Base-by-base conservation (phyloP, 2,329 filamentous ascomycete genomes). In the Neonectria coccinea region DNA sequence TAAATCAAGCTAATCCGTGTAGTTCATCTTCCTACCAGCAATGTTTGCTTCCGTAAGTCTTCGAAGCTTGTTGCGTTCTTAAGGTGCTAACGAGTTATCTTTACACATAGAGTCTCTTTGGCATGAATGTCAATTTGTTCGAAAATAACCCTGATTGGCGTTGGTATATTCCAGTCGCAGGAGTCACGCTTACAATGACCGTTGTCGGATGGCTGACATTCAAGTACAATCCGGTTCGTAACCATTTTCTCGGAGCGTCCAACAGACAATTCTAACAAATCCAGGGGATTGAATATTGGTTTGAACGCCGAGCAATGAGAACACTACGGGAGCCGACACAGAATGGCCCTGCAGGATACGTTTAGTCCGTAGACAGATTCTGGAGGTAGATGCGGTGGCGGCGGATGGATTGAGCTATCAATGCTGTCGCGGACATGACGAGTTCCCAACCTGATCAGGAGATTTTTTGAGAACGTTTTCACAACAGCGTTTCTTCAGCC, bases 31-130 rank as follows among this genome's bases (percentile, higher is more conserved):
- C 11, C 8, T 31, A n/a, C 25, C 45, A 2, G 45, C 25, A 29
- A 48, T 48, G 25, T 48, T 48, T 10, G 45, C 45, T n/a, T 48
- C 45, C 8, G 45, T 48, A 5, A 31, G 45, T 16, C 41, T 44
- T 22, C 11, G 1, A 20, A 44, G 41, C 18, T 20, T 20, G 20
- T 20, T 20, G 20, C 20, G 20, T 20, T 20, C 20, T 20, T 20
- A 20, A 20, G 20, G 20, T 20, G 3, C 20, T 20, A 20, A 20
- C 20, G 20, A 20, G 20, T 20, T 20, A 20, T 20, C 20, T 20
- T 18, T 9, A 27, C 3, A 18, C 10, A 20, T 6, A 48, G 45
- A 48, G 25, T 48, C 25, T 48, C 18, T 48, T 48, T 5, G 45
- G 45, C 5, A 29, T 48, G 22, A 29, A 48, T n/a, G 25, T 48